These are phyloP conservation scores for Suillus lakei DNA, from an alignment of 768 basidiomycete genomes.

Conservation along the genomic window DNA sequence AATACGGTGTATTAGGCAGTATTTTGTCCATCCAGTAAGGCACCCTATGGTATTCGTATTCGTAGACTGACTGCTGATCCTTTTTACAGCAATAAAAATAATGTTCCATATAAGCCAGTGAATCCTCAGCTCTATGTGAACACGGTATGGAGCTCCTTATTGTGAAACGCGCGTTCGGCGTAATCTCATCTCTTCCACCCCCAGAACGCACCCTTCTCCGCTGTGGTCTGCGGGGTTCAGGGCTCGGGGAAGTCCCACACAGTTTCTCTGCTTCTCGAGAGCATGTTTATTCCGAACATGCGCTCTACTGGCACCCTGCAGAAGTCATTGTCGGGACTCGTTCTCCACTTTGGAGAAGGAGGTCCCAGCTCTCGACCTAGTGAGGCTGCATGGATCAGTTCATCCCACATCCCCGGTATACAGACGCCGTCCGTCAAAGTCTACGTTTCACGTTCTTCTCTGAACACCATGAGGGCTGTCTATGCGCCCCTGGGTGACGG, in stretches of 20 bases:
- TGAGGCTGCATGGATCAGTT: constrained; percentile 68
- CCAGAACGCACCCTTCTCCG: constrained; percentile 76
- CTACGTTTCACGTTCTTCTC: constrained; percentile 63
- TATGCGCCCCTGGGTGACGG: constrained; percentile 56
- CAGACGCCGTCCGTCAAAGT: constrained; percentile 45
- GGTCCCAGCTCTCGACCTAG: constrained; percentile 60
- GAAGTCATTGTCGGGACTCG: constrained; percentile 63
- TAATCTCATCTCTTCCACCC: neutral
- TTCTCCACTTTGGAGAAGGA: constrained; percentile 74
- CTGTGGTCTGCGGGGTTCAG: constrained; percentile 78
- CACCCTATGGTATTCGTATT: neutral
- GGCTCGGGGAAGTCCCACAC: constrained; percentile 81
- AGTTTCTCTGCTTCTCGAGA: constrained; percentile 69
- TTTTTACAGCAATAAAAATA: constrained; percentile 36
- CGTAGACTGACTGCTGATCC: neutral
- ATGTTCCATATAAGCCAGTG: constrained; percentile 31
- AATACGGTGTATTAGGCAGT: constrained; percentile 69
- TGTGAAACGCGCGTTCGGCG: constrained; percentile 1
- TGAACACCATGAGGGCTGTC: constrained; percentile 62
- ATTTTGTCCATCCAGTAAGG: constrained; percentile 50
- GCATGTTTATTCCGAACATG: constrained; percentile 63
- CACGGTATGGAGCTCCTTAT: constrained; percentile 47
- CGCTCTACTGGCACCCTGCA: constrained; percentile 53
- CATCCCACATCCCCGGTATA: constrained; percentile 38
- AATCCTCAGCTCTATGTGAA: constrained; percentile 70